phyloP scores from a whole-genome alignment of 2,329 filamentous ascomycete species.

The Pestalotiopsis sp. region DNA sequence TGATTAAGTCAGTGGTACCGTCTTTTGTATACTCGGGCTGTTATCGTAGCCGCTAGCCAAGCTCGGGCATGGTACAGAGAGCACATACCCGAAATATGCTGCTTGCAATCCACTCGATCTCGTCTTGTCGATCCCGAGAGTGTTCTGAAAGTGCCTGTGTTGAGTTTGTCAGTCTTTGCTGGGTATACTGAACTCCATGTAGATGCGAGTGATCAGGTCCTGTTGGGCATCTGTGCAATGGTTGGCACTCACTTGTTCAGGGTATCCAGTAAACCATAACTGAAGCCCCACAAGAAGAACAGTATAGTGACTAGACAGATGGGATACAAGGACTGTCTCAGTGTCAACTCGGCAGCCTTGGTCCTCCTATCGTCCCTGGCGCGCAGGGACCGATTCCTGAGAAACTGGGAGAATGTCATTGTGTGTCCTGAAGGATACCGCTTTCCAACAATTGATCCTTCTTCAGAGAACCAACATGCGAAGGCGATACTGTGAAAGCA shows the following conservation, averaged over 20 bases:
- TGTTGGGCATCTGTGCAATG: neutral
- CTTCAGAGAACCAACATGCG: neutral
- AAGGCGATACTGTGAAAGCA: neutral
- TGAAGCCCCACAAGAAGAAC: constrained; percentile 66
- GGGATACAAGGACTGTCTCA: constrained; percentile 67
- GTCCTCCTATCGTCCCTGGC: constrained; percentile 46
- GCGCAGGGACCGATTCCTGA: constrained; percentile 41
- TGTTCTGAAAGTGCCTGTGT: constrained; percentile 55
- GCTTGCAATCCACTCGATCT: constrained; percentile 63
- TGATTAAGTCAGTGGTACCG: neutral
- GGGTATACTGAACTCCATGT: neutral
- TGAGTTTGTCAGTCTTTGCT: constrained; percentile 15
- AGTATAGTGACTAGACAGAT: constrained; percentile 65
- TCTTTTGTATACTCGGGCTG: too few species aligned
- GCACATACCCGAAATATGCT: constrained; percentile 60
- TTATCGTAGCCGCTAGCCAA: too few species aligned
- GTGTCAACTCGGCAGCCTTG: constrained; percentile 60
- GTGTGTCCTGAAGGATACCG: too few species aligned
- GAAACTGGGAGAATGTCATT: constrained; percentile 46
- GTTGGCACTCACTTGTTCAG: constrained; percentile 27
- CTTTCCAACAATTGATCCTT: neutral
- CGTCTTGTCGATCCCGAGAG: constrained; percentile 52
- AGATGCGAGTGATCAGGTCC: neutral
- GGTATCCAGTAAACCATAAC: constrained; percentile 57
- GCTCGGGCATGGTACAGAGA: too few species aligned